Base-by-base conservation (phyloP, 805 yeast genomes). In the Kurtzmaniella cleridarum region DNA sequence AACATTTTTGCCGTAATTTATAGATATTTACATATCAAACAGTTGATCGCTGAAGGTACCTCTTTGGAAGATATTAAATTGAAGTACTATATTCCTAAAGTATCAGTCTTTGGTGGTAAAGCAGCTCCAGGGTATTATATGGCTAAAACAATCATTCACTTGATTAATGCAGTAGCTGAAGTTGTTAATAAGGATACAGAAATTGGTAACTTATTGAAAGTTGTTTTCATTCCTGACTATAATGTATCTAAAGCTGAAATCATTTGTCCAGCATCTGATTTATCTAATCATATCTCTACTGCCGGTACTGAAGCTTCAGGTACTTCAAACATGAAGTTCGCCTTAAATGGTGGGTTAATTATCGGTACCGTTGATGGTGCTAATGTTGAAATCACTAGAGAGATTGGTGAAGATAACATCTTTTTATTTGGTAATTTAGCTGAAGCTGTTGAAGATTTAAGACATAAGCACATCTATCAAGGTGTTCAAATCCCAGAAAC, bases 271-370 rank as follows among this genome's bases (percentile, higher is more conserved):
- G 96, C 91, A 15, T 81, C 91, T 33, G 97, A 89, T 60, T 70
- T 89, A 53, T 83, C 93, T 34, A 93, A 89, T 66, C 97, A 89
- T 66, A 89, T 89, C 49, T 89, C 96, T 11, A 89, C 97, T 32
- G 97, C 97, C 7, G 97, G 97, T 51, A 89, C 97, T 23, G 97
- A 89, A 60, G 97, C 96, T 16, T 84, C 95, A 1, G 97, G 97
- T 57, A 89, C 97, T 27, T 85, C 95, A 27, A 89, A 89, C 69
- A 89, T 89, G 97, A 89, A 89, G 67, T 89, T 89, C 59, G 95
- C 88, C 17, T 70, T 89, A 64, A 89, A 88, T 56, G 97, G 96
- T 63, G 97, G 97, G 36, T 75, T 89, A 47, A 85, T 89, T 50
- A 81, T 89, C 47, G 97, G 97, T 59, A 90, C 97, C 10, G 96